Percentiles rank a stretch among this genome's conserved stretches.
Conservation (phyloP, 495 filamentous ascomycete genomes). For the Hypoxylon fragiforme region DNA sequence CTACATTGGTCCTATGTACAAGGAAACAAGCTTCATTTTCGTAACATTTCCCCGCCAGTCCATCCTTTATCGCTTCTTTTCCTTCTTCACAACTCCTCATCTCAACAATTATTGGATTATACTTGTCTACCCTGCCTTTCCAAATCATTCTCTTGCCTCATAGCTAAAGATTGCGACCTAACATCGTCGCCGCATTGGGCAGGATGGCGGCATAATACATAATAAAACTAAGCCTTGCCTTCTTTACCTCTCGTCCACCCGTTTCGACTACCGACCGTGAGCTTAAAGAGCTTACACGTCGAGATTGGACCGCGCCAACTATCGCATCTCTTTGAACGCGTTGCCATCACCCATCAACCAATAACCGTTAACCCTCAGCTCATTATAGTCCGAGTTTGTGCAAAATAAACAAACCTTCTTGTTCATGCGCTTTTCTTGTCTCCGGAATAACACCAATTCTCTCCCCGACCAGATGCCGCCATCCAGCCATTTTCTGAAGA, state of each 20-base stretch:
- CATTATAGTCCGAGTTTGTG: slow-evolving; percentile 21
- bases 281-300: slow-evolving; percentile 31
- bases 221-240: slow-evolving; percentile 21
- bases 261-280: slow-evolving; percentile 21
- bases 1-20: no score
- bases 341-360: no score
- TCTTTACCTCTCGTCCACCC: slow-evolving; percentile 30
- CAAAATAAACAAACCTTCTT: slow-evolving; percentile 30
- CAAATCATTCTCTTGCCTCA: slow-evolving; percentile 7
- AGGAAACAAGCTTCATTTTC: no score
- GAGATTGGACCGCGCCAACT: slow-evolving; percentile 31
- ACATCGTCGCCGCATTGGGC: slow-evolving; percentile 37
- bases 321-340: slow-evolving; percentile 26
- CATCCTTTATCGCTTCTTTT: background rate
- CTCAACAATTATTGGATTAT: slow-evolving; percentile 24
- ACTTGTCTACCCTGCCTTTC: slow-evolving; percentile 16
- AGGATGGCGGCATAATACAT: slow-evolving; percentile 35
- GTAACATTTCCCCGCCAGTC: slow-evolving; percentile 20
- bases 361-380: no score
- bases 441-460: slow-evolving; percentile 22
- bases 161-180: slow-evolving; percentile 33
- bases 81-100: background rate
- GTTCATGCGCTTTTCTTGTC: slow-evolving; percentile 31
- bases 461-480: slow-evolving; percentile 37
- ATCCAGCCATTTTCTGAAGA: slow-evolving; percentile 36